Base-by-base conservation (phyloP, 139 green algal species). In the Tetratostichococcus sp. region DNA sequence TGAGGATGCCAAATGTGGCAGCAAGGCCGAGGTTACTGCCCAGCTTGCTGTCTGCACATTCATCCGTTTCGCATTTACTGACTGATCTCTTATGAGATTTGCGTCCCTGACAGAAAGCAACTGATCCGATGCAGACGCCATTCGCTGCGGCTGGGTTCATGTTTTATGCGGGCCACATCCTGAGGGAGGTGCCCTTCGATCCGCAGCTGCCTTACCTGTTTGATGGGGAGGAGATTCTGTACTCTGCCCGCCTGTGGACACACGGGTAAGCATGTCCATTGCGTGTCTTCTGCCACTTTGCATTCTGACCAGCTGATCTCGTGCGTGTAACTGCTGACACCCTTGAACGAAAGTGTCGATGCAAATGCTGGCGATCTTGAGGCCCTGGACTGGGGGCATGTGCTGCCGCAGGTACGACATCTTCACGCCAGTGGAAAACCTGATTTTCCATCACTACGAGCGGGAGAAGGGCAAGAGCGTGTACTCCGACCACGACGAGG, bases 201-300 rank as follows among this genome's bases (percentile, higher is more conserved):
- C 67, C 67, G 11, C 30, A 79, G 28, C 68, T 79, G 32, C 43
- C 62, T 5, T 69, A 65, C 35, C 67, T 79, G 1, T 79, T 79
- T 67, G 58, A 71, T 43, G 75, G 75, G 3, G 75, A 79, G 68
- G 75, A 79, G 50, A 71, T 79, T 30, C 70, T 67, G 23, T 74
- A 70, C 50, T 43, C 59, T n/a, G 75, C 75, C 6, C 75, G 75
- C 31, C 58, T 74, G 19, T 79, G 75, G 75, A 79, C 75, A 1
- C 35, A 70, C 22, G 75, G 75, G 22, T 78, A 17, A 25, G 50
- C 39, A n/a, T n/a, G n/a, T n/a, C n/a, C n/a, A n/a, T n/a, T n/a
- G n/a, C n/a, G n/a, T n/a, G n/a, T n/a, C n/a, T n/a, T n/a, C n/a
- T n/a, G n/a, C n/a, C n/a, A n/a, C n/a, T n/a, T n/a, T n/a, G n/a